These are phyloP conservation scores for Dactylellina haptotyla DNA, from an alignment of 2,329 filamentous ascomycete species.

Conservation along the genomic window DNA sequence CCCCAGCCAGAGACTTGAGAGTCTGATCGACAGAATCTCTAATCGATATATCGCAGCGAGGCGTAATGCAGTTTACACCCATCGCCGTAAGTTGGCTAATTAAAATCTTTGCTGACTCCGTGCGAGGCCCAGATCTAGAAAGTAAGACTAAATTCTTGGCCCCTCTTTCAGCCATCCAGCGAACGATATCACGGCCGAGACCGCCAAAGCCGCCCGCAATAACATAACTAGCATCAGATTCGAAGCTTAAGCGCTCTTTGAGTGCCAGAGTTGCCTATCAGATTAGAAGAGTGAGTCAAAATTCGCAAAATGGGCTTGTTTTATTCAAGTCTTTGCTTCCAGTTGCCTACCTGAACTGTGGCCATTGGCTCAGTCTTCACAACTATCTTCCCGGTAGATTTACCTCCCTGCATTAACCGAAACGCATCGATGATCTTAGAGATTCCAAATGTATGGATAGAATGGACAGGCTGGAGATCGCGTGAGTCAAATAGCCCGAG, in stretches of 20 bases:
- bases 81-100: background rate
- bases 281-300: background rate
- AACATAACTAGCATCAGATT: conserved; percentile 65
- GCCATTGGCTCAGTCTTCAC: background rate
- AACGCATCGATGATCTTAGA: conserved; percentile 62
- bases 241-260: background rate
- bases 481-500: conserved; percentile 1
- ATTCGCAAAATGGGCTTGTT: background rate
- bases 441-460: conserved; percentile 57
- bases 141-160: conserved; percentile 67
- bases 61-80: conserved; percentile 19
- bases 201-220: conserved; percentile 70
- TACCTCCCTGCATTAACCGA: conserved; percentile 63
- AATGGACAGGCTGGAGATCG: conserved; percentile 57
- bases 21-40: background rate
- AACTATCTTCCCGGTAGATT: conserved; percentile 65
- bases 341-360: background rate
- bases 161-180: conserved; percentile 66
- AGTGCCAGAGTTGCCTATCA: conserved; percentile 4
- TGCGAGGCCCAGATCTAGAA: conserved; percentile 64
- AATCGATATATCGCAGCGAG: conserved; percentile 14
- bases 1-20: background rate
- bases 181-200: conserved; percentile 67
- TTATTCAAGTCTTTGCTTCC: background rate
- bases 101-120: background rate